phyloP scores from a whole-genome alignment of 2,329 filamentous ascomycete genomes.

The Drechslera avenae region DNA sequence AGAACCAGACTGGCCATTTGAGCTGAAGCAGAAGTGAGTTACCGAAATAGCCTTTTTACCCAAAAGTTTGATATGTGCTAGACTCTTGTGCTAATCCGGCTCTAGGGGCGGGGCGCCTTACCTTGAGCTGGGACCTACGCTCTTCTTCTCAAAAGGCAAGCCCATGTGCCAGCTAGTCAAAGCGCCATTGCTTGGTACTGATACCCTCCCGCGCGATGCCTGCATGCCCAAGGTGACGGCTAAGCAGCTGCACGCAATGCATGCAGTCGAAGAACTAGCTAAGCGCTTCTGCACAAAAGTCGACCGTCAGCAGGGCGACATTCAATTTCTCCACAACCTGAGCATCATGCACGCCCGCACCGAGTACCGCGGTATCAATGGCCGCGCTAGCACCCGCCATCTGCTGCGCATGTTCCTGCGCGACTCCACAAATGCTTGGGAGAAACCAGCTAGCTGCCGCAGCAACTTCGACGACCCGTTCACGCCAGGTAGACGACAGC shows the following conservation, averaged over 20 bases:
- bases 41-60: not conserved
- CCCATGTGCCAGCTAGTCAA: conserved; percentile 48
- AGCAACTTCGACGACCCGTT: conserved; percentile 44
- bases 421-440: conserved; percentile 42
- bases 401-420: conserved; percentile 48
- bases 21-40: conserved; percentile 46
- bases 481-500: conserved; percentile 33
- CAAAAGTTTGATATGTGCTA: too few relatives aligned
- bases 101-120: conserved; percentile 35
- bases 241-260: conserved; percentile 39
- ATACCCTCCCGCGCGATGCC: conserved; percentile 36
- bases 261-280: conserved; percentile 37
- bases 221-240: conserved; percentile 38
- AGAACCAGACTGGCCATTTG: conserved; percentile 44
- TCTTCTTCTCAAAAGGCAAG: conserved; percentile 44
- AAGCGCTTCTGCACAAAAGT: conserved; percentile 37
- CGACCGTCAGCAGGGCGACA: conserved; percentile 44
- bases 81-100: not conserved
- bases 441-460: conserved; percentile 35
- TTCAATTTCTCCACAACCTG: conserved; percentile 47
- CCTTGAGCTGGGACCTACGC: conserved; percentile 41
- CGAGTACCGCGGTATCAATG: conserved; percentile 35
- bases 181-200: conserved; percentile 44
- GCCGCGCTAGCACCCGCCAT: conserved; percentile 38
- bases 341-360: conserved; percentile 46